Evolutionary conservation across 2,329 filamentous ascomycete species (phyloP), one percentile per base, ranked within the genome.

Genomic region (Diaporthe batatas): DNA sequence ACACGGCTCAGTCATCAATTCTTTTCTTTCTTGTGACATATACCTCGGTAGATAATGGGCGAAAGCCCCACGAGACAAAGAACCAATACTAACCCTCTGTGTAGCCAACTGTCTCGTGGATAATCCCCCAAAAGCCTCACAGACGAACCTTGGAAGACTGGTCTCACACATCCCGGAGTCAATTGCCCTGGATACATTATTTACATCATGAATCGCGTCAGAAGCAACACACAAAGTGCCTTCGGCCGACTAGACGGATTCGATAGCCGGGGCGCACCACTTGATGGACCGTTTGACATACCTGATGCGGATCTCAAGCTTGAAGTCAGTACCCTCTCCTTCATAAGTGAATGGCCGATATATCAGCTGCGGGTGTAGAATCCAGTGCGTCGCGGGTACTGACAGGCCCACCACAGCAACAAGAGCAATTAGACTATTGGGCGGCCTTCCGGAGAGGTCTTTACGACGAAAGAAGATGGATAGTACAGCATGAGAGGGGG

Each of bases 381-480:
- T 10, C 18, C 1, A 12, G 4, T 0, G 10, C 18, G 12, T 4
- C 6, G 16, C 6, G 32, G 7, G 25, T 2, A 12, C 62, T 67
- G 14, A 67, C 47, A 7, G 39, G 8, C 5, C n/a, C 2, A 6
- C 25, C 1, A 53, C 21, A 67, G 62, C n/a, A 53, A 11, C 62
- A 67, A 67, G 32, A 36, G 12, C 14, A 53, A 4, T 10, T 67
- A 39, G 62, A 67, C 47, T 67, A 67, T 14, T 67, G 62, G 62
- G 5, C 29, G 25, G 8, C 62, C 14, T 67, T 53, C 12, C 53
- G 62, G 62, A 67, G 12, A 25, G 62, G 62, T 1, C 32, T 67
- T 14, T 4, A 14, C 6, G 62, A 34, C 2, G 62, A 67, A 21
- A 21, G 6, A 0, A 14, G 10, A 0, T 67, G 62, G 62, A 12